phyloP scores from a whole-genome alignment of 352 stramenopile species.

The Proteromonas lacertae region DNA sequence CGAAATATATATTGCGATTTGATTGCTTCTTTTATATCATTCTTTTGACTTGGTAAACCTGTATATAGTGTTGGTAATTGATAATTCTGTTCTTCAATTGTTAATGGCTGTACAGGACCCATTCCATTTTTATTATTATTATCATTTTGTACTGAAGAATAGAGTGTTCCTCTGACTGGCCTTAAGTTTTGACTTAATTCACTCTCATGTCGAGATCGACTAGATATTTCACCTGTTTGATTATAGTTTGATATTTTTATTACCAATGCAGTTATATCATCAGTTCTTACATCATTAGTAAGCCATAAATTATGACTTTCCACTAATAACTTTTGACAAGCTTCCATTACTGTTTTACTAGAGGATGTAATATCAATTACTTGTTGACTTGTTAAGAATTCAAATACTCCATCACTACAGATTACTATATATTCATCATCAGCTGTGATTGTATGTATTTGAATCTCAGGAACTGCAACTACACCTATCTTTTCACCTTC shows the following conservation, averaged over 20 bases:
- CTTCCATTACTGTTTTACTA: conserved; percentile 37
- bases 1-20: too few relatives aligned
- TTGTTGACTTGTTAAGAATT: conserved; percentile 65
- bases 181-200: not conserved
- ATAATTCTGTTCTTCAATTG: too few relatives aligned
- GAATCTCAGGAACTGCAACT: conserved; percentile 48
- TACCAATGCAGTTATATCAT: conserved; percentile 63
- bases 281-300: conserved; percentile 60
- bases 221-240: not conserved
- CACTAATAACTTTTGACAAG: conserved; percentile 42
- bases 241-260: conserved; percentile 11
- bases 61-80: too few relatives aligned
- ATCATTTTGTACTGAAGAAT: too few relatives aligned
- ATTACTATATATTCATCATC: conserved; percentile 62
- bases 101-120: too few relatives aligned
- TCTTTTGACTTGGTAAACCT: too few relatives aligned
- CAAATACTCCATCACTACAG: too few relatives aligned
- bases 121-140: too few relatives aligned
- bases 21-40: too few relatives aligned
- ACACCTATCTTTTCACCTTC: conserved; percentile 53
- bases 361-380: conserved; percentile 38
- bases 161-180: too few relatives aligned
- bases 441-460: conserved; percentile 36
- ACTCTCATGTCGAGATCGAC: too few relatives aligned
- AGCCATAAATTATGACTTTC: conserved; percentile 65